phyloP scores from a whole-genome alignment of 176 grass and related monocot genomes.

The Phyllostachys edulis region DNA sequence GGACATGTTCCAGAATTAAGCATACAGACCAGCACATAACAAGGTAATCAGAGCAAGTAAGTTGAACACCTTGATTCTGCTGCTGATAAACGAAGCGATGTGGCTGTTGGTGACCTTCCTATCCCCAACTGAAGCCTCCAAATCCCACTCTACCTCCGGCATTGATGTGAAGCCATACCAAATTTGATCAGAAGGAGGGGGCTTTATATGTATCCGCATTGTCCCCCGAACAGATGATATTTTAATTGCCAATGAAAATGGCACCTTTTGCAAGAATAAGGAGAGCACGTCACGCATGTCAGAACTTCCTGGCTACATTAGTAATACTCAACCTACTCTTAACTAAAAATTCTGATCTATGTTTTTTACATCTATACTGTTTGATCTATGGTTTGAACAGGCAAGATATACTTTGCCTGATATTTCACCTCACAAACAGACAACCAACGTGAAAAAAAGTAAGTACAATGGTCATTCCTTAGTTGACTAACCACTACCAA shows the following conservation, averaged over 20 bases:
- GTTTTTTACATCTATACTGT: background rate
- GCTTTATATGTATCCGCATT: slow-evolving; percentile 65
- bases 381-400: background rate
- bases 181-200: slow-evolving; percentile 66
- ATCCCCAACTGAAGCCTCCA: slow-evolving; percentile 77
- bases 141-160: slow-evolving; percentile 75
- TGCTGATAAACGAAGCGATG: slow-evolving; percentile 62
- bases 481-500: background rate
- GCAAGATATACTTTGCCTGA: background rate
- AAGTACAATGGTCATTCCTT: background rate
- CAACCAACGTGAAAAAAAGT: background rate
- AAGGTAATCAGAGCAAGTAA: slow-evolving; percentile 19
- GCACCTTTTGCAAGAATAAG: slow-evolving; percentile 53
- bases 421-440: background rate
- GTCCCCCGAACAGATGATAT: slow-evolving; percentile 64
- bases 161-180: slow-evolving; percentile 79
- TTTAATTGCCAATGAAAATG: slow-evolving; percentile 64
- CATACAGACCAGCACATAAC: background rate
- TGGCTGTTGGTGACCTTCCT: slow-evolving; percentile 70
- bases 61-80: slow-evolving; percentile 66
- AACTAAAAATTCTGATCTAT: background rate
- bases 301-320: background rate
- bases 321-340: background rate
- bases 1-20: slow-evolving; percentile 16
- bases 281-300: slow-evolving; percentile 10